Evolutionary conservation across 1,284 basidiomycete species (phyloP).

Genomic region (Sporisorium iseilematis-ciliati): DNA sequence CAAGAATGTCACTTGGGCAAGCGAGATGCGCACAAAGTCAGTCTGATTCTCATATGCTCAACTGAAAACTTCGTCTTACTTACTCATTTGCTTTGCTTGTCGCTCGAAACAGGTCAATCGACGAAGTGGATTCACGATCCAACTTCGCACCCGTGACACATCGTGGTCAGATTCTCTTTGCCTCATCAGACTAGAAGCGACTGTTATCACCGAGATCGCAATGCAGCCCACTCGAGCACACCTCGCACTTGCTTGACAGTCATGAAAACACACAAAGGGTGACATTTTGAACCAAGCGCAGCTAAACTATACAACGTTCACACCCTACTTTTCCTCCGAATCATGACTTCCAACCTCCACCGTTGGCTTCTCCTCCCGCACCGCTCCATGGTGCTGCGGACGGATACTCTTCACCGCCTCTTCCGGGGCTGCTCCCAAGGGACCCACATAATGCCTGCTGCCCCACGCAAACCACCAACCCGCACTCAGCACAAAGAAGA

Average conservation of each 20-base stretch:
- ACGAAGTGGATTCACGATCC: constrained; percentile 81
- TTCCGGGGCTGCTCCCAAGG: constrained; percentile 39
- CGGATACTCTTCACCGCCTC: constrained; percentile 17
- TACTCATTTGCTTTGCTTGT: neutral
- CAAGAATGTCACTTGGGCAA: constrained; percentile 87
- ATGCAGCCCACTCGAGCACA: neutral
- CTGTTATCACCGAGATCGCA: neutral
- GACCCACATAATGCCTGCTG: constrained; percentile 47
- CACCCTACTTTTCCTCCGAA: constrained; percentile 26
- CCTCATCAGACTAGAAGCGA: constrained; percentile 11
- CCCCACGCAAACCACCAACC: constrained; percentile 53
- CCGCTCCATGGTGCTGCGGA: neutral
- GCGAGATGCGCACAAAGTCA: constrained; percentile 85
- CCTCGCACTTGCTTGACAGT: too few relatives aligned
- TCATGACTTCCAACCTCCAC: constrained; percentile 28
- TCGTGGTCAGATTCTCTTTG: constrained; percentile 72
- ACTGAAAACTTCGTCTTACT: neutral
- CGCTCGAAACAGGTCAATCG: constrained; percentile 75
- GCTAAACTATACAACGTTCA: neutral
- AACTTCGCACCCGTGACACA: constrained; percentile 80
- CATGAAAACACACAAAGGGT: neutral
- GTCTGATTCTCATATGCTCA: neutral
- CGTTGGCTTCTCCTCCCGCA: constrained; percentile 11
- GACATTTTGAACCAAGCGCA: neutral
- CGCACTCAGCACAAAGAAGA: constrained; percentile 50